Evolutionary conservation across 805 yeast genomes (phyloP).

Genomic region (Wickerhamomyces ciferrii): DNA sequence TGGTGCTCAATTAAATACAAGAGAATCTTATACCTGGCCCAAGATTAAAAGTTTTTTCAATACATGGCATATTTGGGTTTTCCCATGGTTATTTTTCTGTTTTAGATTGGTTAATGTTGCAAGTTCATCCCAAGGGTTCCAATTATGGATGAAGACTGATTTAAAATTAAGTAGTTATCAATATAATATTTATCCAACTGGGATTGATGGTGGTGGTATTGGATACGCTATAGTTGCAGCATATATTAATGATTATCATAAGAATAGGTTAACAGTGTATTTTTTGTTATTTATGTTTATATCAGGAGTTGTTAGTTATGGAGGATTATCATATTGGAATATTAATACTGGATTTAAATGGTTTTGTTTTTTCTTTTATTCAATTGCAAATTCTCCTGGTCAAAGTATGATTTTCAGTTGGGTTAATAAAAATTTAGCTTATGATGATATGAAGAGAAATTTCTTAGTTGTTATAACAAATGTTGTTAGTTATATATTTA

Average conservation of each 20-base stretch:
- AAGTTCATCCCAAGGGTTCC: slow-evolving; percentile 35
- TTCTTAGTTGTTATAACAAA: slow-evolving; percentile 35
- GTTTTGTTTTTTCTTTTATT: slow-evolving; percentile 43
- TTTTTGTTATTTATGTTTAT: slow-evolving; percentile 34
- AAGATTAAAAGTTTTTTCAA: slow-evolving; percentile 36
- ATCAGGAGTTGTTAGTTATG: slow-evolving; percentile 34
- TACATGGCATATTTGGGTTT: slow-evolving; percentile 44
- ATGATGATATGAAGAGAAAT: slow-evolving; percentile 26
- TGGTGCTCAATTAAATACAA: slow-evolving; percentile 36
- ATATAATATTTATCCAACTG: slow-evolving; percentile 38
- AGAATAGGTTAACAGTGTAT: slow-evolving; percentile 29
- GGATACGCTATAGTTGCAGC: slow-evolving; percentile 29
- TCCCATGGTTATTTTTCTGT: slow-evolving; percentile 26
- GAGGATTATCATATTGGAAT: slow-evolving; percentile 40
- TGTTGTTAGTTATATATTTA: slow-evolving; percentile 35
- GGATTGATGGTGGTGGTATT: slow-evolving; percentile 33
- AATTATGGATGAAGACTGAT: slow-evolving; percentile 38
- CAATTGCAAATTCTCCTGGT: slow-evolving; percentile 45
- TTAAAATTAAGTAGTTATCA: slow-evolving; percentile 25
- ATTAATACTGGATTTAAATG: slow-evolving; percentile 44
- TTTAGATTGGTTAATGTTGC: slow-evolving; percentile 19
- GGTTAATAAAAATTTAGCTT: slow-evolving; percentile 41
- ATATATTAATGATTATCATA: slow-evolving; percentile 30
- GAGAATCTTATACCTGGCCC: slow-evolving; percentile 33
- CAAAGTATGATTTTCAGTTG: slow-evolving; percentile 54